Base-by-base conservation (phyloP, 1,284 basidiomycete genomes). In the Ceratobasidium sp. region DNA sequence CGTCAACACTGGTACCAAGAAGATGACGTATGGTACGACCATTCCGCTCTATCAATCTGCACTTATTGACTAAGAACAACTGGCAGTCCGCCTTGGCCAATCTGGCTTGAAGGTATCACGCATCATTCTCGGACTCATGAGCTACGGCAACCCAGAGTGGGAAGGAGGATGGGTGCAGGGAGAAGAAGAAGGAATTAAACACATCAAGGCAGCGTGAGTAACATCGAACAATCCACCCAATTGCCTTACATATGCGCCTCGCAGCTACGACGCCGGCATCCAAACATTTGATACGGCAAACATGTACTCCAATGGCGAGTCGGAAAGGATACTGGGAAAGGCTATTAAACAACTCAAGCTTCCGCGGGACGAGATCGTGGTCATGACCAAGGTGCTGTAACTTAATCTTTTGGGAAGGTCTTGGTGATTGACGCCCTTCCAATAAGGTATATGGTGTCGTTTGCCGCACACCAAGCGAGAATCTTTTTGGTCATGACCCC, bases 201-300 rank as follows among this genome's bases (percentile, higher is more conserved):
- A 83, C 64, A 81, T 83, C 78, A 80, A 80, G 68, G 78, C 76
- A 65, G 82, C 81, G 19, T 82, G 79, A 71, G 78, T n/a, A n/a
- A n/a, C n/a, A n/a, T n/a, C n/a, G n/a, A n/a, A n/a, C n/a, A n/a
- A n/a, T n/a, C n/a, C n/a, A n/a, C n/a, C n/a, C n/a, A n/a, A n/a
- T n/a, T n/a, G n/a, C n/a, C n/a, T n/a, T n/a, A n/a, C n/a, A n/a
- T n/a, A n/a, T n/a, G n/a, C n/a, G n/a, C n/a, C n/a, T n/a, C n/a
- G n/a, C 22, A 80, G 39, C 16, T 81, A 82, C 74, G 83, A 84
- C 8, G 74, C 80, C n/a, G 86, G 86, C 2, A 86, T 87, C 76
- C 82, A 85, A 79, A 86, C 85, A 0, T 87, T 86, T 74, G 86
- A 87, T 77, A 87, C 86, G 0, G 86, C 86, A 37, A 83, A 87